phyloP scores from a whole-genome alignment of 176 grass and related monocot species.

The Eragrostis curvula region DNA sequence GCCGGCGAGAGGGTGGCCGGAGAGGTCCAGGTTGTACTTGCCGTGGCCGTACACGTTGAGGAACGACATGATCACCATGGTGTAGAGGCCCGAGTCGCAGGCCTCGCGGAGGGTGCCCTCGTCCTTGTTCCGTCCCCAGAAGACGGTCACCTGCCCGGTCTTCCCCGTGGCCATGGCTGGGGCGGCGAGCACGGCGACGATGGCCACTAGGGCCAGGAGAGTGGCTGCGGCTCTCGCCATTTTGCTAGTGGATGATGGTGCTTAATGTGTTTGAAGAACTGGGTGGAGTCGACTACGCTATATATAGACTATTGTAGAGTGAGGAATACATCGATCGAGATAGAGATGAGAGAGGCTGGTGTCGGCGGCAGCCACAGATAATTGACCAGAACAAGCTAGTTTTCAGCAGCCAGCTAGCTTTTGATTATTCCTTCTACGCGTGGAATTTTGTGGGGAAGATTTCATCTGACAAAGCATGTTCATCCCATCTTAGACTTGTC shows the following conservation, averaged over 20 bases:
- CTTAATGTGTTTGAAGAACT: not conserved
- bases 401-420: not conserved
- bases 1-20: slow-evolving; percentile 13
- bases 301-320: not conserved
- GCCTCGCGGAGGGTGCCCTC: slow-evolving; percentile 17
- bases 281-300: not conserved
- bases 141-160: slow-evolving; percentile 36
- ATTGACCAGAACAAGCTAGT: not conserved
- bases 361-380: not conserved
- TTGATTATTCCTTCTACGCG: not conserved
- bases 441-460: not conserved
- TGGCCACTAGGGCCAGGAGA: not conserved
- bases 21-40: slow-evolving; percentile 2
- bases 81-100: slow-evolving; percentile 28
- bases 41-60: slow-evolving; percentile 26
- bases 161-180: not conserved
- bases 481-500: not conserved
- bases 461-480: not conserved
- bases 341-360: not conserved
- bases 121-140: slow-evolving; percentile 37
- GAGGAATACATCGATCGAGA: not conserved
- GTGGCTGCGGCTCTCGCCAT: not conserved
- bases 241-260: too few species aligned
- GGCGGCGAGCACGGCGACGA: not conserved
- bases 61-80: slow-evolving; percentile 32